Percentiles rank a stretch among this genome's conserved stretches.
These are phyloP conservation scores for Mycosphaerelloides madeirae DNA, from an alignment of 2,329 filamentous ascomycete genomes.

Conservation along the genomic window DNA sequence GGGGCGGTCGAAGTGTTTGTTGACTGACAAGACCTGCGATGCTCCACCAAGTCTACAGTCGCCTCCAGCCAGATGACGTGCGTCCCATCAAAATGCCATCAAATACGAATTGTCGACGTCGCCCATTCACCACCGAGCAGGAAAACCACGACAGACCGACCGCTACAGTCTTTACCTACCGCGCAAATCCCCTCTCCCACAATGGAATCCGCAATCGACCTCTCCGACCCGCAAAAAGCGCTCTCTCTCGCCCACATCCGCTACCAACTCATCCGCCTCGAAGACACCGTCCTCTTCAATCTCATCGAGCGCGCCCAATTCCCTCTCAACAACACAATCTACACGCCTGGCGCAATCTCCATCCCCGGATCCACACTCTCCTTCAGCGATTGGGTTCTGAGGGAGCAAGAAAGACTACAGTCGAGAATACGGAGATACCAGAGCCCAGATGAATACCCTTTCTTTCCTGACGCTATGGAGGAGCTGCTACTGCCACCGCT, in stretches of 20 bases:
- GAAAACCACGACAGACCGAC: not conserved
- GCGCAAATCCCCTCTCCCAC: constrained; percentile 12
- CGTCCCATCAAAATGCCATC: not conserved
- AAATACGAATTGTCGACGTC: not conserved
- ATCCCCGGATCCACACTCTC: constrained; percentile 70
- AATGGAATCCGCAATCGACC: constrained; percentile 90
- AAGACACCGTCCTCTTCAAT: constrained; percentile 97
- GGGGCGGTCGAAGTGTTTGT: too few relatives aligned
- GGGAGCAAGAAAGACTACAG: constrained; percentile 84
- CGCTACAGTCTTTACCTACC: constrained; percentile 4
- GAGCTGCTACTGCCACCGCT: constrained; percentile 81
- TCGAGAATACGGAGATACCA: constrained; percentile 92
- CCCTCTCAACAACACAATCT: constrained; percentile 84
- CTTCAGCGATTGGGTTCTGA: constrained; percentile 91
- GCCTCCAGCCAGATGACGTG: too few relatives aligned
- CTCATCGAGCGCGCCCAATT: constrained; percentile 98
- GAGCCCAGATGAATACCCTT: constrained; percentile 93
- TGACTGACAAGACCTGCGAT: too few relatives aligned
- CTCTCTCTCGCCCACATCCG: constrained; percentile 88
- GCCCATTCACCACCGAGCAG: not conserved
- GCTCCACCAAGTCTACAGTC: too few relatives aligned
- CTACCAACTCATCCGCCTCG: constrained; percentile 73
- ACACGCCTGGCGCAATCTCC: constrained; percentile 70
- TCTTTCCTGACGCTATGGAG: constrained; percentile 80
- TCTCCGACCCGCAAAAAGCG: constrained; percentile 77